These are phyloP conservation scores for Hericium alpestre DNA, from an alignment of 768 basidiomycete species.

Conservation along the genomic window DNA sequence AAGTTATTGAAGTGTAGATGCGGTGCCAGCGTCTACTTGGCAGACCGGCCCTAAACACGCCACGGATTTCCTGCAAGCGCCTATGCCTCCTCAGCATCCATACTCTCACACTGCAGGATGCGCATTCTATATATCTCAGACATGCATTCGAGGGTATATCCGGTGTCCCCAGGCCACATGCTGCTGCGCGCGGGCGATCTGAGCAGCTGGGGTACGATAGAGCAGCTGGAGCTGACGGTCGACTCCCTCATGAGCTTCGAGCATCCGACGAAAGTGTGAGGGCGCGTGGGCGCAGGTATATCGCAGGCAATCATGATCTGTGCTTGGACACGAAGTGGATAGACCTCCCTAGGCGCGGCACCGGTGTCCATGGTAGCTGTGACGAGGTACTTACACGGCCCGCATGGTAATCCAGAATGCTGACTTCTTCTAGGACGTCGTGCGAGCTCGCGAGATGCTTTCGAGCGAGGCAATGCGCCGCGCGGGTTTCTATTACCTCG, in stretches of 20 bases:
- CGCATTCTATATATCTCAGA: constrained; percentile 32
- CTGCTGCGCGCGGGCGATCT: constrained; percentile 30
- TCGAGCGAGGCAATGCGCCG: constrained; percentile 12
- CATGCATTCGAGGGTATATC: constrained; percentile 22
- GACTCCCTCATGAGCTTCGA: constrained; percentile 25
- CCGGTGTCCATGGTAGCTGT: too few relatives aligned
- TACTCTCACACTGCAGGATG: constrained; percentile 26
- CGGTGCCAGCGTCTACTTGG: too few relatives aligned
- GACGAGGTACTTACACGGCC: too few relatives aligned
- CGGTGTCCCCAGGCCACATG: constrained; percentile 28
- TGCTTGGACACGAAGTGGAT: constrained; percentile 7
- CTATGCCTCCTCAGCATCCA: background rate
- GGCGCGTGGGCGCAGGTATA: constrained; percentile 16
- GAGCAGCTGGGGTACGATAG: constrained; percentile 20
- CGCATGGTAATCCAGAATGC: too few relatives aligned
- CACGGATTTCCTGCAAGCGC: too few relatives aligned
- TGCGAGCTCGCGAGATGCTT: constrained; percentile 19
- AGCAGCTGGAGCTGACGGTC: constrained; percentile 21
- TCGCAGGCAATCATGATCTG: constrained; percentile 30
- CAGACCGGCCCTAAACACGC: too few relatives aligned
- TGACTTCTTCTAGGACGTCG: constrained; percentile 17
- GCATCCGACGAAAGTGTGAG: constrained; percentile 27
- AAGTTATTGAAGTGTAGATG: too few relatives aligned
- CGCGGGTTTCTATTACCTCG: constrained; percentile 25
- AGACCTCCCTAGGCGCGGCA: background rate